These are phyloP conservation scores for Gossypium raimondii DNA, from an alignment of 345 rosid genomes.

Conservation along the genomic window DNA sequence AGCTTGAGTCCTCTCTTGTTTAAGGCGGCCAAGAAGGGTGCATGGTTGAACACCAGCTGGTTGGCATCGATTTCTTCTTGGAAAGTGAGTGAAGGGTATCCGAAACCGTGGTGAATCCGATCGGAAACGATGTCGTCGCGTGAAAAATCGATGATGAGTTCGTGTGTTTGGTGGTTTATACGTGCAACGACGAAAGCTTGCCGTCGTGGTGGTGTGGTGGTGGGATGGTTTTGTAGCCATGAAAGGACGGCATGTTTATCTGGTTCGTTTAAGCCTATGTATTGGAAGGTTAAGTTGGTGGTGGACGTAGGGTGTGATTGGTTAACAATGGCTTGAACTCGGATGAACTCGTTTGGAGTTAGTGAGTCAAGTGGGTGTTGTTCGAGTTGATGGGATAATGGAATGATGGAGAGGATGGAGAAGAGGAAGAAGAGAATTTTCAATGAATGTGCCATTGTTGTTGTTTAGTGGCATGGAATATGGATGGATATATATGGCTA, in stretches of 20 bases:
- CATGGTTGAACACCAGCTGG: constrained; percentile 14
- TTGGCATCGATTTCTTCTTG: constrained; percentile 24
- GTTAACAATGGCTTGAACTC: constrained; percentile 14
- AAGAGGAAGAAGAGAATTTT: not conserved
- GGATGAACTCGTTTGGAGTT: constrained; percentile 24
- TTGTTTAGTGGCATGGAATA: not conserved
- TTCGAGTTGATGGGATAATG: constrained; percentile 10
- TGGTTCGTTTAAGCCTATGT: constrained; percentile 38
- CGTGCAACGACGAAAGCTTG: constrained; percentile 35
- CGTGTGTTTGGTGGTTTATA: constrained; percentile 24
- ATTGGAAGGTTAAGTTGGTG: constrained; percentile 30
- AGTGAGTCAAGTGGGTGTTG: constrained; percentile 31
- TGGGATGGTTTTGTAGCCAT: constrained; percentile 18
- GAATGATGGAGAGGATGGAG: not conserved
- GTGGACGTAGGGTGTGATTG: constrained; percentile 8
- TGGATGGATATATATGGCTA: too few species aligned
- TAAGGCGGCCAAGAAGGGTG: constrained; percentile 25
- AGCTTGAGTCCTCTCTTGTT: constrained; percentile 27
- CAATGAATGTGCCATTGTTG: constrained; percentile 14
- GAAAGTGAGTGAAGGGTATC: constrained; percentile 30
- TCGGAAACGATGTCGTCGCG: constrained; percentile 7
- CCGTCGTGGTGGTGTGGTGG: constrained; percentile 27
- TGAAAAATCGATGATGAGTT: constrained; percentile 29
- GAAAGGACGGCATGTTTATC: constrained; percentile 25
- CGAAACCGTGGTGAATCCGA: constrained; percentile 24